These are phyloP conservation scores for Pestalotiopsis sp. DNA, from an alignment of 2,329 filamentous ascomycete genomes.

Conservation along the genomic window DNA sequence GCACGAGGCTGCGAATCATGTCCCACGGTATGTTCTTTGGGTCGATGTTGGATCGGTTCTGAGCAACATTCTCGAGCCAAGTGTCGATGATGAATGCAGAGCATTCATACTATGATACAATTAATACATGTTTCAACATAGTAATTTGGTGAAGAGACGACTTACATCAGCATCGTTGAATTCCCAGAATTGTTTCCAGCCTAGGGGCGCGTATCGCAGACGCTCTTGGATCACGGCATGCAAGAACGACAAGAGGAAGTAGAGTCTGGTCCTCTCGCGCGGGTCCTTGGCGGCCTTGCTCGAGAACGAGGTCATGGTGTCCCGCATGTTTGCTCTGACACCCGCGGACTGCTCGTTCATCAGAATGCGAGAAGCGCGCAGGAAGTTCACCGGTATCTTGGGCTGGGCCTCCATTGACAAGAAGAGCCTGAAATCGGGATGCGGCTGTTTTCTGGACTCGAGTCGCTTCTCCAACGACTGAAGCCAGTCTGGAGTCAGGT, in stretches of 20 bases:
- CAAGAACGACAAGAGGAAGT: slow-evolving; percentile 89
- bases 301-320: slow-evolving; percentile 84
- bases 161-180: slow-evolving; percentile 99
- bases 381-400: slow-evolving; percentile 94
- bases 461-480: slow-evolving; percentile 97
- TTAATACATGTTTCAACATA: slow-evolving; percentile 17
- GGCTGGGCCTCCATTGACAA: slow-evolving; percentile 96
- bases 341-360: slow-evolving; percentile 99
- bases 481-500: slow-evolving; percentile 92
- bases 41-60: slow-evolving; percentile 88
- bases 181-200: slow-evolving; percentile 99
- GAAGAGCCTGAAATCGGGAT: slow-evolving; percentile 92
- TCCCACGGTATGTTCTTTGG: slow-evolving; percentile 96
- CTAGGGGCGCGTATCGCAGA: slow-evolving; percentile 89
- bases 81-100: slow-evolving; percentile 94
- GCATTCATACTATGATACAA: slow-evolving; percentile 78
- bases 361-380: slow-evolving; percentile 89
- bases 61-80: slow-evolving; percentile 84
- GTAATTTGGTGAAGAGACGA: slow-evolving; percentile 26
- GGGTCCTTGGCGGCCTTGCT: slow-evolving; percentile 77
- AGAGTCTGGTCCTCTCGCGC: slow-evolving; percentile 87
- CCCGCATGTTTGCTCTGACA: slow-evolving; percentile 97
- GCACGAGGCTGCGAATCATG: slow-evolving; percentile 87
- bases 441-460: slow-evolving; percentile 84
- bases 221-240: slow-evolving; percentile 96